Evolutionary conservation across 2,329 filamentous ascomycete species (phyloP).

Genomic region (Trichophyton schoenleinii): DNA sequence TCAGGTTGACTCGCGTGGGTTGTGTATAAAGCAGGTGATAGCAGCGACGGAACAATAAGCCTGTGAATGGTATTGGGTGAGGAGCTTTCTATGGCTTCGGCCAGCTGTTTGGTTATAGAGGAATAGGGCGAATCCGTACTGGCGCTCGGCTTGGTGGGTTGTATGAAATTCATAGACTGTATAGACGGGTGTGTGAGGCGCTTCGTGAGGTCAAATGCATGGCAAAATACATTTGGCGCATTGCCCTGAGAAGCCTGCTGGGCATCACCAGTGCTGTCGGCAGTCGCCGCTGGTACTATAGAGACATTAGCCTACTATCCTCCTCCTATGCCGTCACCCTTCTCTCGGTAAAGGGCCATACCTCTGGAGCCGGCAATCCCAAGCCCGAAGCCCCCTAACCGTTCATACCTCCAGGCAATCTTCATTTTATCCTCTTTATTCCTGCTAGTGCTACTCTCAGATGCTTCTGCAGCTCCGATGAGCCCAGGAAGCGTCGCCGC

Average conservation of each 20-base stretch:
- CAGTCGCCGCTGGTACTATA: constrained; percentile 19
- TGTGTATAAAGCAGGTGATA: constrained; percentile 77
- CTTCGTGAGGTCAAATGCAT: constrained; percentile 60
- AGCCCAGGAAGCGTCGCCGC: constrained; percentile 70
- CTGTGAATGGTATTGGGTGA: constrained; percentile 57
- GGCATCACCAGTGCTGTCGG: constrained; percentile 35
- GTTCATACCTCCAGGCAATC: constrained; percentile 96
- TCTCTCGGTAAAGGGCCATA: constrained; percentile 29
- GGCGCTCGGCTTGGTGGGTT: constrained; percentile 26
- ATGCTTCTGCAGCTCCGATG: constrained; percentile 37
- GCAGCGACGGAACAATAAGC: constrained; percentile 68
- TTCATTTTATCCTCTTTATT: constrained; percentile 71
- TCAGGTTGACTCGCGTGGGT: constrained; percentile 56
- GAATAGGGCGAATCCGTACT: constrained; percentile 45
- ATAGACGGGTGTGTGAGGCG: constrained; percentile 46
- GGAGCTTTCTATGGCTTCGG: constrained; percentile 44
- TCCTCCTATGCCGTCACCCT: no score
- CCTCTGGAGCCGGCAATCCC: constrained; percentile 46
- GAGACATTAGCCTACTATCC: neutral
- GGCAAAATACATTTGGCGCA: constrained; percentile 46
- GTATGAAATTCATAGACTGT: constrained; percentile 42
- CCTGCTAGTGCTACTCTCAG: constrained; percentile 32
- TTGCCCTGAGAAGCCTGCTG: constrained; percentile 12
- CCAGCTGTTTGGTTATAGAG: constrained; percentile 49
- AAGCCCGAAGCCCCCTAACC: constrained; percentile 57